Evolutionary conservation across 2,329 filamentous ascomycete genomes (phyloP).

Genomic region (Ophiosphaerella herpotricha): DNA sequence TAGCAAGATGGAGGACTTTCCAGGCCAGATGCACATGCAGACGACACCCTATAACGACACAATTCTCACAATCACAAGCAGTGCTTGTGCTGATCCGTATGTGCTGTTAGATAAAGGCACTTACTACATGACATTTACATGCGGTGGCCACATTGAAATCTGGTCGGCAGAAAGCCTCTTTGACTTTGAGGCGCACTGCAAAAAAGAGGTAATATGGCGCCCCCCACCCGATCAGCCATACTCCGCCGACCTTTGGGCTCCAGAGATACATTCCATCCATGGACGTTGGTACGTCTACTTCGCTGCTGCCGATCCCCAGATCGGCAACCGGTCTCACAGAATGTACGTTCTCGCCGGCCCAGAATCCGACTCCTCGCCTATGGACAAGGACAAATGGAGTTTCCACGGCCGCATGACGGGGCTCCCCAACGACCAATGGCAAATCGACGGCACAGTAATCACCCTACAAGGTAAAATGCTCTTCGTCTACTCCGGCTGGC

Average conservation of each 20-base stretch:
- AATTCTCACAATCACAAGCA: slow-evolving; percentile 49
- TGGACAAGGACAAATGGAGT: slow-evolving; percentile 44
- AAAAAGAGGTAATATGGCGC: slow-evolving; percentile 49
- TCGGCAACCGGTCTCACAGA: slow-evolving; percentile 52
- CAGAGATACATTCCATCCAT: slow-evolving; percentile 58
- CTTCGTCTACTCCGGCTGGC: slow-evolving; percentile 56
- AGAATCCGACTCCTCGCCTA: slow-evolving; percentile 31
- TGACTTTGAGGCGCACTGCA: slow-evolving; percentile 45
- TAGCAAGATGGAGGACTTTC: slow-evolving; percentile 16
- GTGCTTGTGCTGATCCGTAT: slow-evolving; percentile 52
- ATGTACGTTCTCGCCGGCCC: slow-evolving; percentile 54
- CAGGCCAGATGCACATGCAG: slow-evolving; percentile 24
- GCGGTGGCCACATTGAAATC: slow-evolving; percentile 51
- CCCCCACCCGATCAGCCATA: slow-evolving; percentile 50
- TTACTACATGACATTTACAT: slow-evolving; percentile 55
- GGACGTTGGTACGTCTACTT: slow-evolving; percentile 62
- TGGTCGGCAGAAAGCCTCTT: slow-evolving; percentile 50
- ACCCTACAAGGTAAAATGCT: slow-evolving; percentile 44
- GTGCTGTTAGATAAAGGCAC: slow-evolving; percentile 49
- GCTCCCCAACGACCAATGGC: slow-evolving; percentile 52
- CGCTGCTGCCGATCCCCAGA: slow-evolving; percentile 47
- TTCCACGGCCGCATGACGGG: slow-evolving; percentile 49
- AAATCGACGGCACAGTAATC: slow-evolving; percentile 55
- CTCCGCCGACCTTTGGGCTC: slow-evolving; percentile 59
- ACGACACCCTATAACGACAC: slow-evolving; percentile 43